Conservation (phyloP, 2,329 filamentous ascomycete genomes). For the Metarhizium album region DNA sequence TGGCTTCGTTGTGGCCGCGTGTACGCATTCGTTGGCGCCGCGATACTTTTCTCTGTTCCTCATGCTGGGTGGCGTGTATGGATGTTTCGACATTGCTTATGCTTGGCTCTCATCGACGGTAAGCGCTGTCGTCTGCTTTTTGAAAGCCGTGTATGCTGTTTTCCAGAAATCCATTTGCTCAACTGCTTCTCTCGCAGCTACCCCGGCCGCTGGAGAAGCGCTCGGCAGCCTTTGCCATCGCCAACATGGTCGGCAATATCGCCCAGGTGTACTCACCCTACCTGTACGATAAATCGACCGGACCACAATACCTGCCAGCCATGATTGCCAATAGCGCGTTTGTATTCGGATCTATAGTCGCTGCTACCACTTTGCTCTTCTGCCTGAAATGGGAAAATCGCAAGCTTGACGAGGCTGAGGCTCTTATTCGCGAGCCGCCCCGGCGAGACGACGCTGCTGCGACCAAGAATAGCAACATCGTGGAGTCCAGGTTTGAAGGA, state of each 20-base stretch:
- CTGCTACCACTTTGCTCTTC: not conserved
- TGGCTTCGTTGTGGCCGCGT: conserved; percentile 57
- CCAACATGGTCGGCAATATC: conserved; percentile 6
- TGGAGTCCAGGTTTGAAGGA: conserved; percentile 2
- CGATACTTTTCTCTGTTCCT: conserved; percentile 5
- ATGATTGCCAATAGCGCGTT: conserved; percentile 6
- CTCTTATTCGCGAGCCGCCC: not conserved
- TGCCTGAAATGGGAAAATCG: conserved; percentile 5
- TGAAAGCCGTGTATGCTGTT: too few relatives aligned
- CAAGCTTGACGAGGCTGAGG: conserved; percentile 2
- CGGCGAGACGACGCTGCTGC: not conserved
- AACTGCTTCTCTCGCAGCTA: not conserved
- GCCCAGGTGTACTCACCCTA: conserved; percentile 7
- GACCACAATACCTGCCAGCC: conserved; percentile 5
- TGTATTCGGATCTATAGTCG: conserved; percentile 1
- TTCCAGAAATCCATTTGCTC: not conserved
- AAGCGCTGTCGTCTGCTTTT: not conserved
- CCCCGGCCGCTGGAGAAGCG: conserved; percentile 5
- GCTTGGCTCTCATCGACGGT: conserved; percentile 7
- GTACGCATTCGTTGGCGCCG: conserved; percentile 29
- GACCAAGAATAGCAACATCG: not conserved
- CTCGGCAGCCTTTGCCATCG: conserved; percentile 4
- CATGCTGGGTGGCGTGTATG: conserved; percentile 7
- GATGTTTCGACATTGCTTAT: conserved; percentile 4
- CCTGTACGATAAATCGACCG: conserved; percentile 2